Evolutionary conservation across 2,329 filamentous ascomycete species (phyloP), one percentile per base, ranked within the genome.

Genomic region (Colletotrichum sp.): DNA sequence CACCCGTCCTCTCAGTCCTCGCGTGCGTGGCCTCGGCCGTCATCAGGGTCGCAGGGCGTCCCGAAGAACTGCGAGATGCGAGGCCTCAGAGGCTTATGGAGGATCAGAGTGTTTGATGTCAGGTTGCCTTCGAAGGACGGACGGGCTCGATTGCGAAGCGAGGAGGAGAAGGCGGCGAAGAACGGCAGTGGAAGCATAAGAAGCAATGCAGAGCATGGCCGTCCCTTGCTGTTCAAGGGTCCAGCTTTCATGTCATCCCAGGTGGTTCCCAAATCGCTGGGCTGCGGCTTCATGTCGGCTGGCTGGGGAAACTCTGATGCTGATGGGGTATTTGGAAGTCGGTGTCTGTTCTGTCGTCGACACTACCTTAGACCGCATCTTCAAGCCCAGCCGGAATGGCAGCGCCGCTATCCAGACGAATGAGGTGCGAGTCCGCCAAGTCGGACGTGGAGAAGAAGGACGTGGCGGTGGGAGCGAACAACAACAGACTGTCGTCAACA

Each of bases 181-280:
- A 38, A 32, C 30, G 66, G 30, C 28, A 62, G 34, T 32, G 32
- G 69, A 63, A 48, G 70, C 21, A 26, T 34, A 30, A 75, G 63
- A 69, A 64, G 68, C 36, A 52, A 16, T 26, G 26, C 58, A 36
- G 63, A 9, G 63, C 73, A 73, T 69, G 73, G 70, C 70, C 32
- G 64, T 61, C 30, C 62, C 73, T 64, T 59, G 48, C 36, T 52
- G 28, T 24, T 43, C 16, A 69, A 48, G 69, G 69, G 73, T 75
- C 48, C 73, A 68, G 34, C 58, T 63, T 28, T 48, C 63, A 32
- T 73, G 69, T 59, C 73, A 73, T 75, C 69, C 69, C 63, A 75
- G 32, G 63, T 73, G 48, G 21, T 36, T 61, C 32, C 65, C 67
- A 7, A 62, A 34, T 30, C 28, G 32, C 58, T 34, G 32, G 63